Evolutionary conservation across 1,139 yeast species (phyloP), one percentile per base, ranked within the genome.

Genomic region (Nakaseomyces glabratus): DNA sequence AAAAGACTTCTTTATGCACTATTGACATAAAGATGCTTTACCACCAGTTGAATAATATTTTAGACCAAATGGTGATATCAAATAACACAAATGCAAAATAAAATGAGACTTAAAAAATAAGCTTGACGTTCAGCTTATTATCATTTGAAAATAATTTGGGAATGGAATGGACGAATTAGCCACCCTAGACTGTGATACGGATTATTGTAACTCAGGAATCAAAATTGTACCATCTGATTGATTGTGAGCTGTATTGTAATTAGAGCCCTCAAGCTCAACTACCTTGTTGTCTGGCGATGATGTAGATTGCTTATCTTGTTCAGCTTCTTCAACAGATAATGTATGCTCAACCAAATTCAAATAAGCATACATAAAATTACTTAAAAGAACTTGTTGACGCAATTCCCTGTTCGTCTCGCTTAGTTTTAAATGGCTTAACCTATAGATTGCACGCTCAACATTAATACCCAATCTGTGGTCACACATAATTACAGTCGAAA

Each of bases 311-410:
- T 17, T 5, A 11, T 13, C 30, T 18, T 26, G 30, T n/a, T 26
- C 30, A n/a, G 30, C 30, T n/a, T 31, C 26, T n/a, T 31, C 25
- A 44, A 81, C 60, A 57, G 79, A 84, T 46, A 81, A 64, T 6
- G 90, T 79, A 49, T 88, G 96, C 58, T 90, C 93, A 39, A 90
- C 95, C 58, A 90, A 66, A 54, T 90, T 90, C 66, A 90, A 70
- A 60, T 90, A 90, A 0, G 97, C 93, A 57, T 90, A 90, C 98
- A 90, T 90, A 69, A 90, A 90, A 57, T 93, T 93, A 38, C 95
- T 84, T 45, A 90, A 62, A 34, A 90, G 60, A 2, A 90, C 98
- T 56, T 90, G 98, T 54, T 93, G 96, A 23, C 88, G 69, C 41
- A 90, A 64, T 13, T 93, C 93, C 38, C 97, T 66, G 52, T 85